phyloP scores from a whole-genome alignment of 805 yeast genomes.

The Hanseniaspora lachancei region DNA sequence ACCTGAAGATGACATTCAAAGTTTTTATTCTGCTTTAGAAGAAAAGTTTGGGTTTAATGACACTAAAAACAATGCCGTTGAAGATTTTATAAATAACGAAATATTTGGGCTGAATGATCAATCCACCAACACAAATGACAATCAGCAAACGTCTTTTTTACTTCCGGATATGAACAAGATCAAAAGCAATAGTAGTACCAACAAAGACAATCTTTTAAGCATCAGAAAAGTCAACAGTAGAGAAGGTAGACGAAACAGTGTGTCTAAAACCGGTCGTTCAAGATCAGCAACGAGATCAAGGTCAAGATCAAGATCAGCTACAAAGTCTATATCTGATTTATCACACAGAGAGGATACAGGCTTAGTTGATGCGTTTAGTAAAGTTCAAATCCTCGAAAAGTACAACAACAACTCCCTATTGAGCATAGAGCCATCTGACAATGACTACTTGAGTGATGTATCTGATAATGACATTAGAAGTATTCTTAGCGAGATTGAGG shows the following conservation, averaged over 20 bases:
- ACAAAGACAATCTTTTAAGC: neutral
- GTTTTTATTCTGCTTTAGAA: constrained; percentile 7
- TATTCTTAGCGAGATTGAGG: neutral
- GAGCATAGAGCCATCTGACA: neutral
- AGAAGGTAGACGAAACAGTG: constrained; percentile 9
- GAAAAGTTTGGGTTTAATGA: neutral
- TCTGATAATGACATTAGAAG: neutral
- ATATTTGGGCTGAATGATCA: neutral
- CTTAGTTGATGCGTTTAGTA: neutral
- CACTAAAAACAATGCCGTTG: neutral
- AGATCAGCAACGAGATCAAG: constrained; percentile 18
- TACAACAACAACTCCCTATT: neutral
- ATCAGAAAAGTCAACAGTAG: neutral
- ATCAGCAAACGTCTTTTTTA: neutral
- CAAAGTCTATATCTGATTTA: constrained; percentile 4
- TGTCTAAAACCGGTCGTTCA: constrained; percentile 10
- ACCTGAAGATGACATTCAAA: constrained; percentile 2
- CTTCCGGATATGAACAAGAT: constrained; percentile 5
- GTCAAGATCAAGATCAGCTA: constrained; percentile 15
- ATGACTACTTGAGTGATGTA: neutral
- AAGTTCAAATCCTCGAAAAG: neutral
- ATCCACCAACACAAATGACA: neutral
- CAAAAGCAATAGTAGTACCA: neutral
- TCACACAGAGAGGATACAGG: neutral
- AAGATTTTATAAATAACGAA: neutral